Conservation (phyloP, 2,329 filamentous ascomycete species). For the Cladosporium cucumerinum region DNA sequence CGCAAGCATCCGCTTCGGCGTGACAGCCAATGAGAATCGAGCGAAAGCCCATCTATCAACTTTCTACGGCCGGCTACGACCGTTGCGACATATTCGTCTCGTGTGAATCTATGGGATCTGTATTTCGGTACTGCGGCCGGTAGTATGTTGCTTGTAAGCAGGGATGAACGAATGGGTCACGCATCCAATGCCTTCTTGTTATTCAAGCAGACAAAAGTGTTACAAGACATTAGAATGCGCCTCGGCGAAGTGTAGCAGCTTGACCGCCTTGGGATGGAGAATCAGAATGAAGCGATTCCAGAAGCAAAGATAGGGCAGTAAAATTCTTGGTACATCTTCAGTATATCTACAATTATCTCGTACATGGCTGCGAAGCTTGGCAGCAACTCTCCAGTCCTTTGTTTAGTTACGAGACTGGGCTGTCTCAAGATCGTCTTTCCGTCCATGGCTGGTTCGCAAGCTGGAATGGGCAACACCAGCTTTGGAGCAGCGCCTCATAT, state of each 20-base stretch:
- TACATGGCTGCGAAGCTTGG: conserved; percentile 3
- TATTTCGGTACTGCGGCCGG: neutral
- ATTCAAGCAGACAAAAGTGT: neutral
- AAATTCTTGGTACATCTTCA: conserved; percentile 35
- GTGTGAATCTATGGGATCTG: neutral
- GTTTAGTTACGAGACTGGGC: neutral
- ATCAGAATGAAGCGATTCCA: neutral
- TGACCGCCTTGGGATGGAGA: neutral
- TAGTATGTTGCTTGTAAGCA: neutral
- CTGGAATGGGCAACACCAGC: neutral
- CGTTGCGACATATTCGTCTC: neutral
- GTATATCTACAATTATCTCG: conserved; percentile 15
- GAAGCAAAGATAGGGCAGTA: neutral
- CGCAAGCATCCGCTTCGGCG: neutral
- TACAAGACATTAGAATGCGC: neutral
- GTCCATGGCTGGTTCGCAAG: neutral
- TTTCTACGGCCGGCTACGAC: conserved; percentile 1
- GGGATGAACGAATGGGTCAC: neutral
- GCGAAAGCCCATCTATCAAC: neutral
- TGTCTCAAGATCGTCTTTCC: neutral
- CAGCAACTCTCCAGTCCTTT: neutral
- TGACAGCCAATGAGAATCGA: neutral
- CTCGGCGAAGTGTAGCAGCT: neutral
- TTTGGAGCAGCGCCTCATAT: neutral
- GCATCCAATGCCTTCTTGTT: neutral